These are phyloP conservation scores for Amanita thiersii DNA, from an alignment of 768 basidiomycete genomes.

Conservation along the genomic window DNA sequence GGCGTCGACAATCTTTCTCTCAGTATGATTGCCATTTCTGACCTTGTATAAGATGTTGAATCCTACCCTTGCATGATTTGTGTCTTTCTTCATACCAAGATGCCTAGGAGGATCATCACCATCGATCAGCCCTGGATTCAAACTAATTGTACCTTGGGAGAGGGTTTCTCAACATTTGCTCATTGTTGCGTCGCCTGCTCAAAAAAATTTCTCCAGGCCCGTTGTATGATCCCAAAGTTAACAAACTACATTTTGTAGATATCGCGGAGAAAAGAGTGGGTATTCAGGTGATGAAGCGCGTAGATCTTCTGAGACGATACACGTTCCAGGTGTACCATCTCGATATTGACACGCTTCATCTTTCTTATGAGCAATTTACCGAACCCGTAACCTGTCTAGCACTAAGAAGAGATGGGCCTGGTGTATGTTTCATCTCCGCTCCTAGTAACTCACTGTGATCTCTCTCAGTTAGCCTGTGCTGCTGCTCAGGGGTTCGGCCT, in stretches of 20 bases:
- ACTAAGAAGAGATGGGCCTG: constrained; percentile 35
- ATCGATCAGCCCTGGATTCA: constrained; percentile 40
- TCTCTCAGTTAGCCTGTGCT: constrained; percentile 46
- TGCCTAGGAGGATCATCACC: constrained; percentile 24
- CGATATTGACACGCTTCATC: constrained; percentile 28
- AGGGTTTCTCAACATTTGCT: constrained; percentile 33
- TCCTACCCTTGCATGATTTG: constrained; percentile 9
- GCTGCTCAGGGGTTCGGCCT: constrained; percentile 49
- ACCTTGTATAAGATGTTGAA: background rate
- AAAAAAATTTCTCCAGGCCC: constrained; percentile 35
- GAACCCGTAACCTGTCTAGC: constrained; percentile 53
- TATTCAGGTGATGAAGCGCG: background rate
- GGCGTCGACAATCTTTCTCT: constrained; percentile 13
- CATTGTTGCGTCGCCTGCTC: background rate
- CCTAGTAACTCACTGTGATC: constrained; percentile 1
- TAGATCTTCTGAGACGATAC: background rate
- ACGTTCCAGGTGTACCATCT: constrained; percentile 42
- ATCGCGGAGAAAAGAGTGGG: constrained; percentile 46
- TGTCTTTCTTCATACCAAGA: background rate
- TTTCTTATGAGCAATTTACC: constrained; percentile 40
- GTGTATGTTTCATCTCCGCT: constrained; percentile 23
- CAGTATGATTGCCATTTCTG: constrained; percentile 3
- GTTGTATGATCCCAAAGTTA: constrained; percentile 47
- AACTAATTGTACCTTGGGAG: constrained; percentile 49
- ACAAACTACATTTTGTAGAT: constrained; percentile 61